Base-by-base conservation (phyloP, 2,329 filamentous ascomycete genomes). In the Cordyceps cateniannulata region DNA sequence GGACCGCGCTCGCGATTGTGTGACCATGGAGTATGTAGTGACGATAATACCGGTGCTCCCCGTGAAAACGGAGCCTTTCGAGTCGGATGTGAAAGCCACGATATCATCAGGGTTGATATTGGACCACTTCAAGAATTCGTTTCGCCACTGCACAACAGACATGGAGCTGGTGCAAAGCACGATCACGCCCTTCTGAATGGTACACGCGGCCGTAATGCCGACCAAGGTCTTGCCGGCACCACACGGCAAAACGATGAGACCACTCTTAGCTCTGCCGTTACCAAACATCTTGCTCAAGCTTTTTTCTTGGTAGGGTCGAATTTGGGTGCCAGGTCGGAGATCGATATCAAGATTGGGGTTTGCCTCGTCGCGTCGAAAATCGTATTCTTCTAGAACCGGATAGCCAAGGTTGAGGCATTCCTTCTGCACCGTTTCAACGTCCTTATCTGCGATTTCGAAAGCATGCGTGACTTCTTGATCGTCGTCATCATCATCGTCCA, bases 281-380 rank as follows among this genome's bases (percentile, higher is more conserved):
- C 95, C 93, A 72, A 99, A 99, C 95, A 99, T 99, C 75, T 99
- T 99, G 77, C 91, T 96, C 10, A 99, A 79, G 66, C 92, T 96
- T 77, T 97, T 96, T 74, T 99, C 95, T 72, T 99, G 95, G 68
- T 99, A 99, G 63, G 96, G 78, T 71, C 93, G 87, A 71, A 98
- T 98, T 69, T 93, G 89, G 0, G 93, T 93, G 61, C 88, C 87
- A 0, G 93, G 93, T 67, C 90, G 90, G 53, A 98, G 79, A 72
- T 98, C 93, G 67, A 99, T 99, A 61, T 98, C 92, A 40, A 99
- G 79, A 55, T 91, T 96, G 1, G 93, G 85, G 69, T 98, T 99
- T 66, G 86, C 83, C 63, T 90, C 85, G 71, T 99, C 95, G 67
- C 95, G 93, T 62, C 92, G 84, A 74, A 98, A 99, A 72, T 99